phyloP scores from a whole-genome alignment of 139 green algal species.

The Chlamydomonas sp. region DNA sequence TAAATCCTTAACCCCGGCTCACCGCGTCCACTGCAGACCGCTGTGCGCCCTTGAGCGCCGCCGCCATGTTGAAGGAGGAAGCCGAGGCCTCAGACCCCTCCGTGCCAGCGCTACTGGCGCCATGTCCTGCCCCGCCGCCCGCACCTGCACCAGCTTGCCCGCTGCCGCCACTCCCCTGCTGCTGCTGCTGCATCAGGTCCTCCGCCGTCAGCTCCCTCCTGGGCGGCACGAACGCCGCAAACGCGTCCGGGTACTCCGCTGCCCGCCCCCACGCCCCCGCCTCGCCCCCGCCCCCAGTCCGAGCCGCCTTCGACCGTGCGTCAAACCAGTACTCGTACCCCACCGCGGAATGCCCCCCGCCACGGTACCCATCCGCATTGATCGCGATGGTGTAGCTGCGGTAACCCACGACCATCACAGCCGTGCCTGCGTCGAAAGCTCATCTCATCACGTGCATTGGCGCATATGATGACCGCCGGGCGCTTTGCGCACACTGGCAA shows the following conservation, averaged over 20 bases:
- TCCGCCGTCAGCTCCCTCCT: background rate
- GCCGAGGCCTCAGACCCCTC: background rate
- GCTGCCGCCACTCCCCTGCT: background rate
- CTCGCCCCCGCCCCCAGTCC: background rate
- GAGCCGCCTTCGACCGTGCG: background rate
- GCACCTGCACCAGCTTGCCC: background rate
- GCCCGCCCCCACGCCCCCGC: background rate
- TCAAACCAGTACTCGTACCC: conserved; percentile 35
- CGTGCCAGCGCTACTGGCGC: background rate
- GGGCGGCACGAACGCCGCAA: conserved; percentile 33
- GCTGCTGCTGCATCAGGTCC: conserved; percentile 14
- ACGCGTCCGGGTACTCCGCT: conserved; percentile 4
- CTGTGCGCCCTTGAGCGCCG: conserved; percentile 29
- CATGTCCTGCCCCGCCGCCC: background rate
- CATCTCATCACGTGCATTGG: too few species aligned
- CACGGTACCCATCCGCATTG: too few species aligned
- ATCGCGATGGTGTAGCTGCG: too few species aligned
- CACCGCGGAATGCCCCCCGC: background rate
- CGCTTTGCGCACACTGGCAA: too few species aligned
- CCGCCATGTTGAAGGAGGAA: conserved; percentile 26
- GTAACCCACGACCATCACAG: too few species aligned
- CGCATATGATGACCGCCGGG: too few species aligned
- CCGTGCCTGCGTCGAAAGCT: too few species aligned
- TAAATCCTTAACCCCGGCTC: background rate
- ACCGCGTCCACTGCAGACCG: conserved; percentile 13